A percentile compares a stretch with the other conserved stretches of the same genome.
Conservation (phyloP, 768 basidiomycete genomes). For the Lentinula sp. region DNA sequence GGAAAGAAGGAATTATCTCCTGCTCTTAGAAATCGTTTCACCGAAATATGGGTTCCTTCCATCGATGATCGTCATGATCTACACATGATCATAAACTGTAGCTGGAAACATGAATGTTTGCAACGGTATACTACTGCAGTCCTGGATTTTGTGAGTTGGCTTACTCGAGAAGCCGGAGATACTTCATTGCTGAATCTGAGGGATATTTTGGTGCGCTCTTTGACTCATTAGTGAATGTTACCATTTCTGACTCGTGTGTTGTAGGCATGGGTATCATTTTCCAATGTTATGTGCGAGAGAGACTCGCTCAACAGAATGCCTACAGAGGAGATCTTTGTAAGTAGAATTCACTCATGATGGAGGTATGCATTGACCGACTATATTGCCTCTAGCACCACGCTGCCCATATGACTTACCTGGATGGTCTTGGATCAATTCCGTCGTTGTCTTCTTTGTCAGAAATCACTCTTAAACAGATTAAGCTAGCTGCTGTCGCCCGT, state of each 20-base stretch:
- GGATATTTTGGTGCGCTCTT: constrained; percentile 71
- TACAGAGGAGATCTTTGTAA: constrained; percentile 61
- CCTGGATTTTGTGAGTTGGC: constrained; percentile 80
- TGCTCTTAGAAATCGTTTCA: constrained; percentile 94
- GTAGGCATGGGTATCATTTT: constrained; percentile 92
- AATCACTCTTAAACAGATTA: constrained; percentile 54
- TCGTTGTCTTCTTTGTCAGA: constrained; percentile 61
- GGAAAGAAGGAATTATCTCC: constrained; percentile 99
- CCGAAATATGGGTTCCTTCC: constrained; percentile 96
- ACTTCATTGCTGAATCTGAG: constrained; percentile 68
- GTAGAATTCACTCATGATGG: constrained; percentile 10
- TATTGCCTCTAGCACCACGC: constrained; percentile 67
- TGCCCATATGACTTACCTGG: constrained; percentile 87
- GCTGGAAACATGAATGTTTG: constrained; percentile 59
- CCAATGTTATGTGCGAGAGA: constrained; percentile 49
- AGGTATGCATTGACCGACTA: not conserved
- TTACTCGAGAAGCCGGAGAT: constrained; percentile 56
- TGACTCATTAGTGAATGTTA: not conserved
- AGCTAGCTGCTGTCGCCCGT: constrained; percentile 46
- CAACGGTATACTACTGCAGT: constrained; percentile 51
- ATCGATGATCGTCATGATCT: constrained; percentile 72
- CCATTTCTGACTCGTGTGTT: not conserved
- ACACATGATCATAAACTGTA: constrained; percentile 63
- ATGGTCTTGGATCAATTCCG: constrained; percentile 79
- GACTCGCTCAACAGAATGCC: constrained; percentile 25